These are phyloP conservation scores for Bothia castanella DNA, from an alignment of 1,284 basidiomycete species.

Conservation along the genomic window DNA sequence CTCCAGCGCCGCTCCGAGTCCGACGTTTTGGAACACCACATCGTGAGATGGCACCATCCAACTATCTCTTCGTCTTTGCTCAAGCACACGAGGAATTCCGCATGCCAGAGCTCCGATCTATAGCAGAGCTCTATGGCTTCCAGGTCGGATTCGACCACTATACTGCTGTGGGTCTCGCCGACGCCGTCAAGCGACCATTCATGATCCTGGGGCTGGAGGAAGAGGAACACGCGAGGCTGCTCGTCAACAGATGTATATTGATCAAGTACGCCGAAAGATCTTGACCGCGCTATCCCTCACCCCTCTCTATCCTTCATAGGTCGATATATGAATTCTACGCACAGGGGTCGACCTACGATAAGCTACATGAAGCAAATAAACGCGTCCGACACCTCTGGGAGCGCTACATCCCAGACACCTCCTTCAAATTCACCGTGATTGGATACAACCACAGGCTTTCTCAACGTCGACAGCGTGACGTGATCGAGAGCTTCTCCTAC, in stretches of 20 bases:
- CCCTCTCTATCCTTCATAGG: slow-evolving; percentile 41
- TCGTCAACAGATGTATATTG: slow-evolving; percentile 78
- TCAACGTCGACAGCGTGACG: slow-evolving; percentile 56
- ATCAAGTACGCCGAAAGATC: slow-evolving; percentile 58
- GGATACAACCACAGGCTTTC: slow-evolving; percentile 76
- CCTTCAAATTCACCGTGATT: slow-evolving; percentile 80
- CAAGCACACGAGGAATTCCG: slow-evolving; percentile 79
- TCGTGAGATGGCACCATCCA: slow-evolving; percentile 27
- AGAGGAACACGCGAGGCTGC: slow-evolving; percentile 70
- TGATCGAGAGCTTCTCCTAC: slow-evolving; percentile 82
- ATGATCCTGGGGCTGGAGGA: slow-evolving; percentile 67
- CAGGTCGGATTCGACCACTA: slow-evolving; percentile 40
- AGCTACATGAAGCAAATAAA: slow-evolving; percentile 62
- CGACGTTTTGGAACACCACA: too few species aligned
- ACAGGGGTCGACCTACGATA: slow-evolving; percentile 61
- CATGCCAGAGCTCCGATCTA: slow-evolving; percentile 71
- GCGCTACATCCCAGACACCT: slow-evolving; percentile 57
- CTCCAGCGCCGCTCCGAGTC: too few species aligned
- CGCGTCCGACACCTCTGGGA: slow-evolving; percentile 52
- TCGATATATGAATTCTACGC: slow-evolving; percentile 76
- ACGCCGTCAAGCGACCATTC: slow-evolving; percentile 61
- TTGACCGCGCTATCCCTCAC: slow-evolving; percentile 6
- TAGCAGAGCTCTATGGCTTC: slow-evolving; percentile 67
- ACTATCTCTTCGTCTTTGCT: slow-evolving; percentile 74
- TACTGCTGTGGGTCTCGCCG: slow-evolving; percentile 35